phyloP scores from a whole-genome alignment of 148 eudicot species.

The Vaccinium macrocarpon region DNA sequence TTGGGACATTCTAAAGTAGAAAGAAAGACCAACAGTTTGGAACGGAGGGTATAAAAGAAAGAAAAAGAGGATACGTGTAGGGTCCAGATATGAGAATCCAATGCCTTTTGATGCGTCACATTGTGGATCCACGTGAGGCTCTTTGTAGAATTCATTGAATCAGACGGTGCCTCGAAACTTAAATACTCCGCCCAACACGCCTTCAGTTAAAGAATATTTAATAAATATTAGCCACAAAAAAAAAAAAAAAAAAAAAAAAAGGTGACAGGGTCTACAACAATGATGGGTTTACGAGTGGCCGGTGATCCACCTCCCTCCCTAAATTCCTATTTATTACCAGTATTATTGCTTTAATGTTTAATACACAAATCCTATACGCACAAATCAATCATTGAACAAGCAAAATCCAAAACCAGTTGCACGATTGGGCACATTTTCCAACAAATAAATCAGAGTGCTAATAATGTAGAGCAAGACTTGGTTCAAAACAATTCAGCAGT shows the following conservation, averaged over 20 bases:
- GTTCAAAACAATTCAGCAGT: no score
- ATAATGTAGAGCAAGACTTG: no score
- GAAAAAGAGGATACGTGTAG: no score
- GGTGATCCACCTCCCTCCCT: constrained; percentile 5
- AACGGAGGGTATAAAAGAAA: no score
- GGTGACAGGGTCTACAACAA: not conserved
- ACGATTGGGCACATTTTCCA: no score
- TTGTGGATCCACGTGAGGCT: not conserved
- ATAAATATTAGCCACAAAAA: no score
- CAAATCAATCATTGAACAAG: no score
- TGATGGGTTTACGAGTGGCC: not conserved
- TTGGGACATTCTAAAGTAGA: no score
- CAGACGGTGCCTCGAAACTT: constrained; percentile 6
- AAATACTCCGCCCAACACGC: not conserved
- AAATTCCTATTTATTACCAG: not conserved
- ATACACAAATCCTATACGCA: not conserved
- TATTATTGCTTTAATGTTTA: not conserved
- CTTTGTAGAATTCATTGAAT: constrained; percentile 7
- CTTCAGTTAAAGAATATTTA: not conserved
- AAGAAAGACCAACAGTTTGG: no score
- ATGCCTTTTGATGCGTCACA: not conserved
- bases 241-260: not conserved
- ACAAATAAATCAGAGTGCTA: no score
- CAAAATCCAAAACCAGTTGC: no score
- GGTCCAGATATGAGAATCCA: not conserved